Percentiles rank a stretch among this genome's conserved stretches.
Conservation (phyloP, 495 filamentous ascomycete species). For the Pyrenula aspistea region DNA sequence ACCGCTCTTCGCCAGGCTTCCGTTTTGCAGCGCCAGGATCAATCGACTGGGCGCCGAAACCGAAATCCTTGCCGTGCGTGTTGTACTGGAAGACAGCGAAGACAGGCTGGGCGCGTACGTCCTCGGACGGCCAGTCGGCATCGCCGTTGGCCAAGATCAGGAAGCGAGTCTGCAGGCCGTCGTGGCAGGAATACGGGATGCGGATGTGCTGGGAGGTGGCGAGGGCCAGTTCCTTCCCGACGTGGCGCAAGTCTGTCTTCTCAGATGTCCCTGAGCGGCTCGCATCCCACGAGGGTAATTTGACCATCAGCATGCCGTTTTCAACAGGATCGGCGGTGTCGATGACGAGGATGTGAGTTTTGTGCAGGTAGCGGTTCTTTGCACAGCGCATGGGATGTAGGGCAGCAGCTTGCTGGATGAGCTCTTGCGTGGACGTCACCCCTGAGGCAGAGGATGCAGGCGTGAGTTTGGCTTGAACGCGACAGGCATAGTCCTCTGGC, state of each 20-base stretch:
- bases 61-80: slow-evolving; percentile 9
- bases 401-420: slow-evolving; percentile 5
- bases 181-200: slow-evolving; percentile 10
- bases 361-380: slow-evolving; percentile 6
- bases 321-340: slow-evolving; percentile 7
- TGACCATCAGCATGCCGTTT: slow-evolving; percentile 10
- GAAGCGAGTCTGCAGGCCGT: slow-evolving; percentile 9
- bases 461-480: slow-evolving; percentile 8
- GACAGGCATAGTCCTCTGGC: neutral
- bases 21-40: neutral
- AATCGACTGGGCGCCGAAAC: slow-evolving; percentile 4
- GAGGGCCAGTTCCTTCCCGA: slow-evolving; percentile 5
- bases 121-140: slow-evolving; percentile 7
- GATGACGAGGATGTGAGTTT: slow-evolving; percentile 7
- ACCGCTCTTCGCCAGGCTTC: slow-evolving; percentile 8
- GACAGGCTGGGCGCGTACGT: slow-evolving; percentile 8
- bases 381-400: slow-evolving; percentile 6
- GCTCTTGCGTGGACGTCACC: slow-evolving; percentile 2
- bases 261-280: slow-evolving; percentile 1
- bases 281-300: slow-evolving; percentile 6
- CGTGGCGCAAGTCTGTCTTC: slow-evolving; percentile 3
- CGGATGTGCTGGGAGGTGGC: slow-evolving; percentile 2
- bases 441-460: slow-evolving; percentile 3
- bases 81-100: slow-evolving; percentile 9
- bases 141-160: slow-evolving; percentile 7